These are phyloP conservation scores for Xylariaceae sp. DNA, from an alignment of 2,329 filamentous ascomycete genomes.

Conservation along the genomic window DNA sequence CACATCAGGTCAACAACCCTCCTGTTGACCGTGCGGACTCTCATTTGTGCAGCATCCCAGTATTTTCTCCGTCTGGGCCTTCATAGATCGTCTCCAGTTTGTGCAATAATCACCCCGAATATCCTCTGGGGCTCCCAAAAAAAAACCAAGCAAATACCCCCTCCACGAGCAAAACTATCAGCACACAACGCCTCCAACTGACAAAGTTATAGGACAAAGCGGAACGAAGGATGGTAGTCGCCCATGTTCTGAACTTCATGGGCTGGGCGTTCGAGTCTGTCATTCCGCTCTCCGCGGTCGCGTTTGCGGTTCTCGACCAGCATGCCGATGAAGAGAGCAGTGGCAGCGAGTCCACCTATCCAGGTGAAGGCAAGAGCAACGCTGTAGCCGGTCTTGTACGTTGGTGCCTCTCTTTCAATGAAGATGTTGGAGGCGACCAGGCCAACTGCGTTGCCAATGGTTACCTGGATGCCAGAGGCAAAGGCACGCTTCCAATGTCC, in stretches of 20 bases:
- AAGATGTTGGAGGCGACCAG: conserved; percentile 36
- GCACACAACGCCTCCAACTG: not conserved
- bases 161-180: too few species aligned
- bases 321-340: conserved; percentile 37
- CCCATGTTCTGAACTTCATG: conserved; percentile 45
- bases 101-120: not conserved
- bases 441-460: conserved; percentile 43
- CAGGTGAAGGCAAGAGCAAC: conserved; percentile 32
- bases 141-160: too few species aligned
- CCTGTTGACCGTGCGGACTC: too few species aligned
- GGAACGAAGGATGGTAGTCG: conserved; percentile 47
- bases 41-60: too few species aligned
- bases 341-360: conserved; percentile 33
- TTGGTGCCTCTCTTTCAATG: conserved; percentile 31
- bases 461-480: conserved; percentile 45
- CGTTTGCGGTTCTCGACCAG: conserved; percentile 42
- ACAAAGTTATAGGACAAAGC: conserved; percentile 31
- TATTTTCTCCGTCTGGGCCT: too few species aligned
- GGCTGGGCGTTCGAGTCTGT: conserved; percentile 34
- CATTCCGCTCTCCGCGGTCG: conserved; percentile 42
- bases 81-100: too few species aligned
- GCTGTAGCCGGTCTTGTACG: conserved; percentile 36
- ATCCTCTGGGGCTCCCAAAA: not conserved
- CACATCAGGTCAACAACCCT: too few species aligned
- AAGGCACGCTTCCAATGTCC: conserved; percentile 49